Evolutionary conservation across 805 yeast genomes (phyloP), one percentile per base, ranked within the genome.

Genomic region (Zygoascus bituminiphila): DNA sequence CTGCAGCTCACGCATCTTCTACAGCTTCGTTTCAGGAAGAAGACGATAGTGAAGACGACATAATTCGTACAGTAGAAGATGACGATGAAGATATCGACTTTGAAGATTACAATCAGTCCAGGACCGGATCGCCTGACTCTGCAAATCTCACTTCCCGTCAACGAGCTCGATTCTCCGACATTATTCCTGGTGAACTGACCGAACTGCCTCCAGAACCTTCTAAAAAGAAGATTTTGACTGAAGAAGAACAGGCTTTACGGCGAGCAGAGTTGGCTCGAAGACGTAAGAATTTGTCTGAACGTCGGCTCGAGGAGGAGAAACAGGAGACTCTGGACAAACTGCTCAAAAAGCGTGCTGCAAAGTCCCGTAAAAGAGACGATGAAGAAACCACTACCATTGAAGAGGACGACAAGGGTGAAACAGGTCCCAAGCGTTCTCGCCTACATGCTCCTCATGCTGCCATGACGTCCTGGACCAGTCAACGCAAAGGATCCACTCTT

Each of bases 211-310:
- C 59, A 19, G 62, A 58, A 22, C 51, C 57, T 17, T 47, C 59
- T 19, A 61, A 63, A 37, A 72, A 74, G 51, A 79, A 78, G 61
- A 76, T 76, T 52, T 74, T 85, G 47, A 81, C 94, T 0, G 96
- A 82, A 50, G 96, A 91, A 63, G 95, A 89, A 66, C 75, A 81
- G 36, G 86, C 84, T 42, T 65, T 87, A 50, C 76, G 88, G 41
- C 80, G 88, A 53, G 86, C 94, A 0, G 98, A 91, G 62, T 81
- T 79, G 58, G 91, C 96, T 0, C 76, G 98, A 58, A 79, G 88
- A 64, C 74, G 98, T 55, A 85, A 84, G 63, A 89, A 91, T 61
- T 75, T 88, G 58, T 81, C 82, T 56, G 88, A 82, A 58, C 82
- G 83, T 67, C 79, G 83, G 54, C 68, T 87, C 37, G 97, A 89